Percentiles rank a stretch among this genome's conserved stretches.
These are phyloP conservation scores for Globisporangium ultimum DNA, from an alignment of 352 stramenopile species.

Conservation along the genomic window DNA sequence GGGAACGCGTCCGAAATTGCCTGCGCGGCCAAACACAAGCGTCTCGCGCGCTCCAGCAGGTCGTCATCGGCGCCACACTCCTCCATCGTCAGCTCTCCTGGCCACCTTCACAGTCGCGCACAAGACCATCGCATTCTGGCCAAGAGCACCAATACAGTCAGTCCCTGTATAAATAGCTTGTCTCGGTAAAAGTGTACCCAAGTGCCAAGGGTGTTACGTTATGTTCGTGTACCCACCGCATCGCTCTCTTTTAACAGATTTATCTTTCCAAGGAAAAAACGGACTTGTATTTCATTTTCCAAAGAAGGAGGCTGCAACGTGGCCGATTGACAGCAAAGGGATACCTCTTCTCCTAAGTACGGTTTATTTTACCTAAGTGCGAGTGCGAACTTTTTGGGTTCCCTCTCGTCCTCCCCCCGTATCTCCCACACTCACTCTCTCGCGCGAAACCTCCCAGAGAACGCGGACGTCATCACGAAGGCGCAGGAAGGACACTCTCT, in stretches of 20 bases:
- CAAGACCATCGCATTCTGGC: not conserved
- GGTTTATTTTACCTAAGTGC: too few relatives aligned
- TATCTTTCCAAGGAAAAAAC: too few relatives aligned
- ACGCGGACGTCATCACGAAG: not conserved
- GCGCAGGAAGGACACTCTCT: not conserved
- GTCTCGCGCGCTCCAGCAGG: conserved; percentile 41
- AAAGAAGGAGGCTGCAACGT: not conserved
- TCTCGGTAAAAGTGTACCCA: too few relatives aligned
- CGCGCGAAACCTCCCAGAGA: conserved; percentile 3
- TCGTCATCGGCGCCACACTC: conserved; percentile 14
- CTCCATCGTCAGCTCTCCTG: not conserved
- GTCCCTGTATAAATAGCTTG: too few relatives aligned
- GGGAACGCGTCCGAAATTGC: conserved; percentile 12
- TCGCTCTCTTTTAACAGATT: too few relatives aligned
- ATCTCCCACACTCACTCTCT: not conserved
- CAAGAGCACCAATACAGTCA: not conserved
- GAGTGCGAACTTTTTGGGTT: not conserved
- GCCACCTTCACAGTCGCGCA: not conserved
- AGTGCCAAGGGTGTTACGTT: too few relatives aligned
- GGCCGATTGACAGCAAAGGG: too few relatives aligned
- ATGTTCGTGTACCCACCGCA: too few relatives aligned
- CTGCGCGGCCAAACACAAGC: conserved; percentile 33
- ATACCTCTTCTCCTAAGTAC: too few relatives aligned
- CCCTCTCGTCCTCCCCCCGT: not conserved
- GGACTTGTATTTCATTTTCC: too few relatives aligned